phyloP scores from a whole-genome alignment of 1,284 basidiomycete genomes.

The Volvariella volvacea region DNA sequence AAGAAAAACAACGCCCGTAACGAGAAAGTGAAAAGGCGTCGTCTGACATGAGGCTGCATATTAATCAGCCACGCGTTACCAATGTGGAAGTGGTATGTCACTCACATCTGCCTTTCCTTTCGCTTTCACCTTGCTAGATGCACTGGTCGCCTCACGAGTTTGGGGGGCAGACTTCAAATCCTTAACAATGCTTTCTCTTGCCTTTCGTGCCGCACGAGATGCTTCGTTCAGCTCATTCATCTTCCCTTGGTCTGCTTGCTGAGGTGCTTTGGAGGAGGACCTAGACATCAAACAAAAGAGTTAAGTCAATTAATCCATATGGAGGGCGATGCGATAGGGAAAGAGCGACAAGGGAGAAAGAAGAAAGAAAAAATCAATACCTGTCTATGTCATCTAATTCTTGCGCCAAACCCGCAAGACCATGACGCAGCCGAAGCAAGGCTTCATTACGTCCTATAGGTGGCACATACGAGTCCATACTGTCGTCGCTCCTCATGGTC shows the following conservation, averaged over 20 bases:
- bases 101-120: no score
- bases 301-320: constrained; percentile 11
- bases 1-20: constrained; percentile 3
- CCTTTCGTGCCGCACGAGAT: constrained; percentile 45
- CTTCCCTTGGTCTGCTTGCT: constrained; percentile 30
- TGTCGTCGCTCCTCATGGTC: constrained; percentile 10
- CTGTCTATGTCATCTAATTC: constrained; percentile 49
- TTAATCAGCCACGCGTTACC: constrained; percentile 6
- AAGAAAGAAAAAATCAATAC: constrained; percentile 24
- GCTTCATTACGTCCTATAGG: constrained; percentile 43
- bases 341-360: background rate
- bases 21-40: no score
- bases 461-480: constrained; percentile 18
- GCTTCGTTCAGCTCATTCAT: constrained; percentile 45
- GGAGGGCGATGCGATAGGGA: constrained; percentile 5
- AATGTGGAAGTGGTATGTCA: no score
- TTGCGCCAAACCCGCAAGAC: constrained; percentile 47
- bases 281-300: no score
- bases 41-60: no score
- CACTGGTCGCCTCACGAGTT: no score
- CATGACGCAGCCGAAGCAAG: constrained; percentile 46
- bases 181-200: constrained; percentile 37
- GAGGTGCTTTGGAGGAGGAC: no score
- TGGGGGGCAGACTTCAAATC: constrained; percentile 25
- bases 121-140: no score